Conservation (phyloP, 345 rosid species). For the Sonneratia alba region DNA sequence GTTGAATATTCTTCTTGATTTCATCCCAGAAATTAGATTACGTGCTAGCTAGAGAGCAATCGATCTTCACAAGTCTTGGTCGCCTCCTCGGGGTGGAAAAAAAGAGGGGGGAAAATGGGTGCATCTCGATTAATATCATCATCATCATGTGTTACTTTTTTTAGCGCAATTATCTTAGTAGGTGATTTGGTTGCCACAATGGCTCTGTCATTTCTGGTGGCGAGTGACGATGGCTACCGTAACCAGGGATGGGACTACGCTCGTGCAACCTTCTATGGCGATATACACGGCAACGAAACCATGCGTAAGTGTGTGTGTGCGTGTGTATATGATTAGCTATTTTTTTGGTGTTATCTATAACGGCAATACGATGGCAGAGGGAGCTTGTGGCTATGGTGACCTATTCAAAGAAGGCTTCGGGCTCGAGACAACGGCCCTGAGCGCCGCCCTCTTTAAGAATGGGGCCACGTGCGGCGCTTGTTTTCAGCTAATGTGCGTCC, state of each 20-base stretch:
- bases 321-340: background rate
- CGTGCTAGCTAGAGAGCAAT: too few relatives aligned
- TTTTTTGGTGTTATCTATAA: background rate
- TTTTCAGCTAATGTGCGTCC: slow-evolving; percentile 1
- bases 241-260: background rate
- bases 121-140: too few relatives aligned
- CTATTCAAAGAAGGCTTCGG: slow-evolving; percentile 3
- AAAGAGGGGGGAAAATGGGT: too few relatives aligned
- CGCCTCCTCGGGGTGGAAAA: too few relatives aligned
- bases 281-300: background rate
- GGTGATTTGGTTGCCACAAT: too few relatives aligned
- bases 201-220: too few relatives aligned
- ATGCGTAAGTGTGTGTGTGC: background rate
- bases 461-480: slow-evolving; percentile 8
- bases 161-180: too few relatives aligned
- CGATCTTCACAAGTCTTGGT: too few relatives aligned
- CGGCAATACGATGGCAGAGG: background rate
- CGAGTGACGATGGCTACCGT: too few relatives aligned
- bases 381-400: slow-evolving; percentile 12
- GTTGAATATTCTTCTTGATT: too few relatives aligned
- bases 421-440: slow-evolving; percentile 5
- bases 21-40: too few relatives aligned
- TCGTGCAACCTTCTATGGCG: slow-evolving; percentile 9
- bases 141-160: too few relatives aligned
- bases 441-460: slow-evolving; percentile 10